Percentiles rank a stretch among this genome's conserved stretches.
Evolutionary conservation across 208 protist genomes (phyloP).

Genomic region (Wallacemonas rigidus): DNA sequence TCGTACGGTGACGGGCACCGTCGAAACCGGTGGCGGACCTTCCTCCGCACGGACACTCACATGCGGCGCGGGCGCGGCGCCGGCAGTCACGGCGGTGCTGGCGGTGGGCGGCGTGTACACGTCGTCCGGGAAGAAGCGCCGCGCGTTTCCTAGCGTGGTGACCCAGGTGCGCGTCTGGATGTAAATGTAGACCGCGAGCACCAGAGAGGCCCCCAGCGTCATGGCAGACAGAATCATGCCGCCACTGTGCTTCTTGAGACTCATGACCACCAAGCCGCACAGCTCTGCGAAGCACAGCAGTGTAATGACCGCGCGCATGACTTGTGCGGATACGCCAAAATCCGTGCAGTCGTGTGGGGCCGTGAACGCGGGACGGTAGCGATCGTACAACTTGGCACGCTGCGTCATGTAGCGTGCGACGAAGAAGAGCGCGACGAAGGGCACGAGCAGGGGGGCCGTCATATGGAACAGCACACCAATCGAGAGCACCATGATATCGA

Average conservation of each 20-base stretch:
- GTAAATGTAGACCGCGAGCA: slow-evolving; percentile 49
- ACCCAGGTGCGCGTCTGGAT: slow-evolving; percentile 54
- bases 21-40: no score
- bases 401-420: slow-evolving; percentile 71
- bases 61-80: no score
- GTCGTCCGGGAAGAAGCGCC: slow-evolving; percentile 27
- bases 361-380: slow-evolving; percentile 53
- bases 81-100: no score
- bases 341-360: slow-evolving; percentile 71
- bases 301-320: slow-evolving; percentile 65
- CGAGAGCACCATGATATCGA: slow-evolving; percentile 74
- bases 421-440: slow-evolving; percentile 72
- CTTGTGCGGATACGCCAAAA: slow-evolving; percentile 65
- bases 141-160: slow-evolving; percentile 43
- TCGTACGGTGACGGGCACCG: no score
- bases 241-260: slow-evolving; percentile 46
- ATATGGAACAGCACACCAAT: slow-evolving; percentile 89
- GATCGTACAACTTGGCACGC: slow-evolving; percentile 67
- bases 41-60: no score
- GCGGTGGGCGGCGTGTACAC: not conserved
- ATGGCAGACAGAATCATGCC: slow-evolving; percentile 58
- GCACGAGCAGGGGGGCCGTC: slow-evolving; percentile 69
- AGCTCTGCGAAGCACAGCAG: slow-evolving; percentile 66
- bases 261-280: slow-evolving; percentile 66
- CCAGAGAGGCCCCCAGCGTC: slow-evolving; percentile 40